These are phyloP conservation scores for Monosporascus sp. DNA, from an alignment of 2,329 filamentous ascomycete genomes.

Conservation along the genomic window DNA sequence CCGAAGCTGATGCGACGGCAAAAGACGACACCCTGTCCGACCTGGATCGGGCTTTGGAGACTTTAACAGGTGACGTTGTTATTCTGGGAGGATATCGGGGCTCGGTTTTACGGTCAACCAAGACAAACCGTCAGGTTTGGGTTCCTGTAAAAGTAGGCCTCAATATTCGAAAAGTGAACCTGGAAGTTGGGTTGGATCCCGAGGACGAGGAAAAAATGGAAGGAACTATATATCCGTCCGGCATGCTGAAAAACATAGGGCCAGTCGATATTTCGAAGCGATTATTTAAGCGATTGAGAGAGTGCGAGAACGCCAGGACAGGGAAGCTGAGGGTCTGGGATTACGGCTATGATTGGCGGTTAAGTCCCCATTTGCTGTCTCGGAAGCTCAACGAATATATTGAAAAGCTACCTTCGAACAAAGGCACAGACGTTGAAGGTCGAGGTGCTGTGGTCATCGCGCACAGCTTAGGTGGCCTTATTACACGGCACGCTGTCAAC, in stretches of 20 bases:
- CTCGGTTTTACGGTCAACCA: slow-evolving; percentile 79
- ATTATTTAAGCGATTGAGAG: slow-evolving; percentile 70
- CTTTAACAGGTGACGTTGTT: slow-evolving; percentile 77
- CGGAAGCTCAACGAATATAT: slow-evolving; percentile 68
- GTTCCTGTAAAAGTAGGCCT: slow-evolving; percentile 89
- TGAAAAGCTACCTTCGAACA: slow-evolving; percentile 69
- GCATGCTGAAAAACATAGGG: slow-evolving; percentile 87
- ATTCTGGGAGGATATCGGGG: slow-evolving; percentile 87
- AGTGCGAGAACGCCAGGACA: slow-evolving; percentile 64
- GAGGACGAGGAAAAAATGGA: slow-evolving; percentile 82
- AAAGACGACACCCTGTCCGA: slow-evolving; percentile 27
- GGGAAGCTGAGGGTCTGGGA: slow-evolving; percentile 77
- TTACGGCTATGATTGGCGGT: slow-evolving; percentile 91
- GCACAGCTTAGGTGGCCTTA: slow-evolving; percentile 81
- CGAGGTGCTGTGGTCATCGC: slow-evolving; percentile 76
- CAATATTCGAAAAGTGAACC: slow-evolving; percentile 84
- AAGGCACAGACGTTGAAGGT: slow-evolving; percentile 45
- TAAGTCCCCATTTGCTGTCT: slow-evolving; percentile 74
- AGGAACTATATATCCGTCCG: slow-evolving; percentile 75
- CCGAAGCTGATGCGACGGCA: slow-evolving; percentile 6
- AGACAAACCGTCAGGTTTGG: slow-evolving; percentile 84
- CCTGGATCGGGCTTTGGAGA: slow-evolving; percentile 54
- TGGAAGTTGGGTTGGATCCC: slow-evolving; percentile 76
- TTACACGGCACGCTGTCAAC: slow-evolving; percentile 85
- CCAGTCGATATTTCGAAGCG: slow-evolving; percentile 84